phyloP scores from a whole-genome alignment of 2,329 filamentous ascomycete species.

The Chrysosporium queenslandicum region DNA sequence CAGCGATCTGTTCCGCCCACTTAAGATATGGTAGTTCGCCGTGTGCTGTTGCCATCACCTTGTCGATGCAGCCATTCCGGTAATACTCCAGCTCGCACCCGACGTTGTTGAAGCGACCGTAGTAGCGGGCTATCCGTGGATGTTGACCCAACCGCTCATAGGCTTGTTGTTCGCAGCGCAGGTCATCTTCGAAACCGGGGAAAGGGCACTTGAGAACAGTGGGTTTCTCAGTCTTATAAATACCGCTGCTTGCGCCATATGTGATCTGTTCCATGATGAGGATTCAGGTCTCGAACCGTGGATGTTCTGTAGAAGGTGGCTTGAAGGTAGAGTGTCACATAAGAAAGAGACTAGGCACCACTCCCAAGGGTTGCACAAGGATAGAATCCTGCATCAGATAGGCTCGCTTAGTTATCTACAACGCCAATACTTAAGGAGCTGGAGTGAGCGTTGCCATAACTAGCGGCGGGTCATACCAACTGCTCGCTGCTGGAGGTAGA shows the following conservation, averaged over 20 bases:
- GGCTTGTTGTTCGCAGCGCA: conserved; percentile 2
- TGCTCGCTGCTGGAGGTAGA: too few species aligned
- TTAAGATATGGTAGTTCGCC: conserved; percentile 10
- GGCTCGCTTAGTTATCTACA: too few species aligned
- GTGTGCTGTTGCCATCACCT: conserved; percentile 1
- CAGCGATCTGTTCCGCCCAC: conserved; percentile 11
- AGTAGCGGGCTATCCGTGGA: conserved; percentile 8
- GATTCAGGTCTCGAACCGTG: too few species aligned
- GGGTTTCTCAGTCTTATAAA: neutral
- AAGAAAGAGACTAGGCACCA: too few species aligned
- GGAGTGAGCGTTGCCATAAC: too few species aligned
- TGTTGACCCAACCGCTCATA: conserved; percentile 8
- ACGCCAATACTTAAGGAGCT: too few species aligned
- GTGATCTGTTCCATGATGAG: conserved; percentile 4
- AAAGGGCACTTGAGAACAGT: conserved; percentile 4
- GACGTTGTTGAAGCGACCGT: neutral
- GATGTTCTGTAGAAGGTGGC: too few species aligned
- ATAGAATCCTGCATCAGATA: too few species aligned
- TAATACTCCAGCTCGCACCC: conserved; percentile 9
- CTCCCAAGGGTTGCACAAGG: too few species aligned
- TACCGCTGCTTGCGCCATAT: conserved; percentile 1
- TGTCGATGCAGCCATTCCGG: conserved; percentile 7
- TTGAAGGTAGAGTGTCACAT: too few species aligned
- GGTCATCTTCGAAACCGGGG: conserved; percentile 1
- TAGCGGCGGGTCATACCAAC: too few species aligned